These are phyloP conservation scores for Diddensiella santjacobensis DNA, from an alignment of 805 yeast genomes.

Conservation along the genomic window DNA sequence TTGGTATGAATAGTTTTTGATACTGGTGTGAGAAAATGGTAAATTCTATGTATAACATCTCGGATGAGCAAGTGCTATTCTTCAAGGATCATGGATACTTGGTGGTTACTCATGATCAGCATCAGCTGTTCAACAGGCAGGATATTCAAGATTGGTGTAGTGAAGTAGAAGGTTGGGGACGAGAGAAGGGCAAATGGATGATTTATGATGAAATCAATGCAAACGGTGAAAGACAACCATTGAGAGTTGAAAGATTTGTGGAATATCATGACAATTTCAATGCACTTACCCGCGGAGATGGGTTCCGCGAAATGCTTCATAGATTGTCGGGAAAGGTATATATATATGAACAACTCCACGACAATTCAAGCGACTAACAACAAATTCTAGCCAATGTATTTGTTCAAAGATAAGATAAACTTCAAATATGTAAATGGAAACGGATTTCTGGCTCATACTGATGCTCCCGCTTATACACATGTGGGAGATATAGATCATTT, in stretches of 20 bases:
- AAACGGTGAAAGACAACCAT: conserved; percentile 15
- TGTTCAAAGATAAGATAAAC: conserved; percentile 20
- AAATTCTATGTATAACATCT: neutral
- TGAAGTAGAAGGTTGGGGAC: conserved; percentile 14
- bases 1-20: too few relatives aligned
- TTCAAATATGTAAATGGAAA: conserved; percentile 14
- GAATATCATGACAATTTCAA: conserved; percentile 13
- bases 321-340: conserved; percentile 12
- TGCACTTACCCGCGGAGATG: conserved; percentile 13
- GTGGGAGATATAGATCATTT: conserved; percentile 15
- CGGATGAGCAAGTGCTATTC: conserved; percentile 10
- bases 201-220: conserved; percentile 17
- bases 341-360: neutral
- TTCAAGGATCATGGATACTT: conserved; percentile 13
- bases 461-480: conserved; percentile 20
- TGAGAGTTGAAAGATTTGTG: conserved; percentile 14
- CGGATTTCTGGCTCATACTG: conserved; percentile 18
- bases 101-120: conserved; percentile 11
- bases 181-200: conserved; percentile 14
- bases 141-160: conserved; percentile 14
- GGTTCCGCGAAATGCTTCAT: conserved; percentile 8
- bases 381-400: conserved; percentile 8
- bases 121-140: conserved; percentile 9
- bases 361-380: neutral
- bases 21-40: too few relatives aligned